Conservation (phyloP, 2,329 filamentous ascomycete genomes). For the Chaetomium sp. region DNA sequence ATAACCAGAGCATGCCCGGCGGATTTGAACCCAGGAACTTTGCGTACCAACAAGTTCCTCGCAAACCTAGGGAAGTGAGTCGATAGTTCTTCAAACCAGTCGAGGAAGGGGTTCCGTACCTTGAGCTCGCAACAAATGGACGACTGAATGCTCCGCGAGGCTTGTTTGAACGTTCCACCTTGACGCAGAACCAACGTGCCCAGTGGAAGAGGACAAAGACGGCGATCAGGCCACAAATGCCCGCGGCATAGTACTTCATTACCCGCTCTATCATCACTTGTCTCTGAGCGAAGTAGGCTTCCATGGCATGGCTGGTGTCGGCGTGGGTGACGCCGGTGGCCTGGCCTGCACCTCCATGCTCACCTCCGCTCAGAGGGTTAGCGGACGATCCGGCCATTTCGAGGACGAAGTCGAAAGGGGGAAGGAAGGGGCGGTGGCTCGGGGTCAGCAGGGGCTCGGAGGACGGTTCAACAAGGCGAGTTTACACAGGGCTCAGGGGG, state of each 20-base stretch:
- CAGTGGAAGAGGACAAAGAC: slow-evolving; percentile 40
- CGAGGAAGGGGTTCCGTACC: slow-evolving; percentile 24
- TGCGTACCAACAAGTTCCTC: slow-evolving; percentile 39
- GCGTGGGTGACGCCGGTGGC: slow-evolving; percentile 21
- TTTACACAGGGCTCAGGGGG: not conserved
- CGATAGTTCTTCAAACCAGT: not conserved
- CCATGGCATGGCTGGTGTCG: slow-evolving; percentile 15
- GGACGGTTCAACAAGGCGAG: not conserved
- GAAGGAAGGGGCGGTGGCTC: not conserved
- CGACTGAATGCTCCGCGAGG: slow-evolving; percentile 27
- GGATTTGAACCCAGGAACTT: slow-evolving; percentile 40
- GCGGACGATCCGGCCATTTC: slow-evolving; percentile 25
- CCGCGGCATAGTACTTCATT: slow-evolving; percentile 35
- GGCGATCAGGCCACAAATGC: slow-evolving; percentile 38
- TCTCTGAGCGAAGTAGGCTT: slow-evolving; percentile 32
- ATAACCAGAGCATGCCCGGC: slow-evolving; percentile 41
- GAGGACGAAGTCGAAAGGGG: not conserved
- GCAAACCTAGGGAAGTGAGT: slow-evolving; percentile 30
- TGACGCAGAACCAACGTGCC: slow-evolving; percentile 34
- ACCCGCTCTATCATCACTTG: slow-evolving; percentile 29
- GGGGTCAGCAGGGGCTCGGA: not conserved
- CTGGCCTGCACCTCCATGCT: slow-evolving; percentile 18
- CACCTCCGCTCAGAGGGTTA: slow-evolving; percentile 17
- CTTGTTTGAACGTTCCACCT: slow-evolving; percentile 27
- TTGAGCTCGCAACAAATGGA: slow-evolving; percentile 36